Evolutionary conservation across 768 basidiomycete genomes (phyloP), one percentile per base, ranked within the genome.

Genomic region (Trametopsis cervina): DNA sequence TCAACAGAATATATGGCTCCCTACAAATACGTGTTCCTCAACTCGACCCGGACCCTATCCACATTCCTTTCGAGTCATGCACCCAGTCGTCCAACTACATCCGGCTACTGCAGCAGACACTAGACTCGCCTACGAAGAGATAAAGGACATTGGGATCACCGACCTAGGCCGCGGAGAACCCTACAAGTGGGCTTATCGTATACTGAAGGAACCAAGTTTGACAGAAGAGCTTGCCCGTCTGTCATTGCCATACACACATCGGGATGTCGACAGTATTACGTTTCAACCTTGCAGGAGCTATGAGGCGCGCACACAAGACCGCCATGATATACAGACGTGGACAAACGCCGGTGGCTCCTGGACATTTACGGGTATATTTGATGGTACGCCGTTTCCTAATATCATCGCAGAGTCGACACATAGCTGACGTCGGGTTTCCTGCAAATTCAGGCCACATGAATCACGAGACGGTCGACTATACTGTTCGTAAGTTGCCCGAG

Each of bases 171-270:
- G 69, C 39, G 68, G 73, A 6, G 77, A 75, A 25, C 66, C 63
- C 44, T 70, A 71, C 26, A 69, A 70, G 27, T 80, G 78, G 78
- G 72, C 76, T 2, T 81, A 78, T 57, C 74, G 71, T 15, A 57
- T 70, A 22, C 67, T 80, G 21, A 44, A 63, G 13, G 73, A 77
- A 49, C 66, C 63, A 10, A 58, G 51, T 4, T 52, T 80, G 21
- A 61, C 70, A 18, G 46, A 59, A 10, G 71, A 76, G 58, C 53
- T 80, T 22, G 57, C 52, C 24, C 67, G 63, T 25, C 45, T 71
- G 33, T 68, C 72, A 18, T 55, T 62, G 37, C 67, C 74, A 2
- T 55, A 49, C 47, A 68, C 71, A 5, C 52, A 46, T 29, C 58
- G 53, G 10, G 52, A 55, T 4, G 66, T 68, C 23, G 71, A 74